phyloP scores from a whole-genome alignment of 139 green algal genomes.

The Gonium pectorale region DNA sequence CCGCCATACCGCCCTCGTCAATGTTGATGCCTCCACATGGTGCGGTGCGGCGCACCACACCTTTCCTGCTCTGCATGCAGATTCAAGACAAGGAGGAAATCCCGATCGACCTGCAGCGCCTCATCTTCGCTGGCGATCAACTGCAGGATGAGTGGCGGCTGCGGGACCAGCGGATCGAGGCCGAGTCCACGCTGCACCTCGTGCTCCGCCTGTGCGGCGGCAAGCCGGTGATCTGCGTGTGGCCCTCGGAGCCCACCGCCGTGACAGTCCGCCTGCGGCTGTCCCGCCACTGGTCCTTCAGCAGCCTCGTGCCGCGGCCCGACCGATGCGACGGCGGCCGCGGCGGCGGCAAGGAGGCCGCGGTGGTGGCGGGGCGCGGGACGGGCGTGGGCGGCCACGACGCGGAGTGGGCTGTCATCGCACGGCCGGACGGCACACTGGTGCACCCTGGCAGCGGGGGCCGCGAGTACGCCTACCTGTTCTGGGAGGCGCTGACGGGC shows the following conservation, averaged over 20 bases:
- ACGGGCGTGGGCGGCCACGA: background rate
- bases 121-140: background rate
- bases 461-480: conserved; percentile 15
- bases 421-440: background rate
- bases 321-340: background rate
- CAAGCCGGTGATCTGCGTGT: conserved; percentile 52
- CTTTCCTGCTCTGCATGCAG: too few relatives aligned
- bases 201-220: conserved; percentile 92
- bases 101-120: background rate
- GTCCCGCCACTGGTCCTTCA: background rate
- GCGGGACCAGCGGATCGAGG: background rate
- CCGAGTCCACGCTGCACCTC: conserved; percentile 91
- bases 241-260: background rate
- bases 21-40: too few relatives aligned
- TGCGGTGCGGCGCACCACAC: too few relatives aligned
- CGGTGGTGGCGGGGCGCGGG: too few relatives aligned
- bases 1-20: background rate
- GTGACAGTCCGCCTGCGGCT: background rate
- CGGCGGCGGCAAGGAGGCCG: too few relatives aligned
- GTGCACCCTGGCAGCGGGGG: background rate
- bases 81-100: background rate
- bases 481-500: conserved; percentile 15
- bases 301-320: conserved; percentile 25
- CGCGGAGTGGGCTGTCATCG: conserved; percentile 1
- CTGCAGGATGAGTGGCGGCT: background rate